Evolutionary conservation across 1,139 yeast genomes (phyloP).

Genomic region (Wickerhamiella infanticola): DNA sequence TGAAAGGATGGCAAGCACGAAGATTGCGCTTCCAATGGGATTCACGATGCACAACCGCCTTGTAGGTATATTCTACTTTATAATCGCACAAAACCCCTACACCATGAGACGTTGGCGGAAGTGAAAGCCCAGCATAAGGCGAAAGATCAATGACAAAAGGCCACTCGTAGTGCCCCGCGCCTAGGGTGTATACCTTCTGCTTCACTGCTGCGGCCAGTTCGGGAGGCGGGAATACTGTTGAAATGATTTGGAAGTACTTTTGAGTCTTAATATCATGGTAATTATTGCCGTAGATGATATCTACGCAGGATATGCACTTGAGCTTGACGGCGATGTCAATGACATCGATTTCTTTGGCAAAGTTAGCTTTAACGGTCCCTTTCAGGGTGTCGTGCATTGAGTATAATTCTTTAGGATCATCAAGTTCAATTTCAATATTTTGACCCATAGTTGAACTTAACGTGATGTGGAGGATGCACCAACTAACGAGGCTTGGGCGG

Average conservation of each 20-base stretch:
- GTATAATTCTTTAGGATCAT: background rate
- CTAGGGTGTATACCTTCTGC: background rate
- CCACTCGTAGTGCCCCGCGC: background rate
- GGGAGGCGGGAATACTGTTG: background rate
- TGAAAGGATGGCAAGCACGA: background rate
- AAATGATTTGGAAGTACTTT: too few relatives aligned
- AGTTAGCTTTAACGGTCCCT: background rate
- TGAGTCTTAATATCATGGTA: background rate
- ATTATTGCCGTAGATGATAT: background rate
- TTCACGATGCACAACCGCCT: background rate
- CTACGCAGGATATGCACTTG: background rate
- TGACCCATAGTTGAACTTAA: too few relatives aligned
- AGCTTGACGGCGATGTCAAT: background rate
- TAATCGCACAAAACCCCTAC: background rate
- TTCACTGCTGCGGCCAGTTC: background rate
- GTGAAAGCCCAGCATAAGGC: background rate
- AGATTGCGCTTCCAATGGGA: background rate
- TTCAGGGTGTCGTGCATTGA: background rate
- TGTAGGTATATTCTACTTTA: background rate
- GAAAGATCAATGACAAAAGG: background rate
- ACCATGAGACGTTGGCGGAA: background rate
- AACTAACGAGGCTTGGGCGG: too few relatives aligned
- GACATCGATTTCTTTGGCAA: background rate
- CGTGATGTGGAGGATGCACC: too few relatives aligned
- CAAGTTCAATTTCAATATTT: background rate